These are phyloP conservation scores for Ogataea nakhonphanomensis DNA, from an alignment of 805 yeast species.

Conservation along the genomic window DNA sequence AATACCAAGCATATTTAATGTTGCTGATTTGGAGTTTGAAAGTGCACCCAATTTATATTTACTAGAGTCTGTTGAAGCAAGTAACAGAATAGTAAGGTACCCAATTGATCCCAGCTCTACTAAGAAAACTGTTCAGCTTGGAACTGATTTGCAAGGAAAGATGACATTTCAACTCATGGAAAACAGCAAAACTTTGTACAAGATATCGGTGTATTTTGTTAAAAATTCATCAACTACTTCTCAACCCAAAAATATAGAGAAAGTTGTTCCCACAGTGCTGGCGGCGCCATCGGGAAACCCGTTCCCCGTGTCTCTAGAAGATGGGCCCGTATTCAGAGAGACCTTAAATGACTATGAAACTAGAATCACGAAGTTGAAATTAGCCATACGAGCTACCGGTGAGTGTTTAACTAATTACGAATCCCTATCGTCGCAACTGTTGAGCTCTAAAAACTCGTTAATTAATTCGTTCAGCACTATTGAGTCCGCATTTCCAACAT, in stretches of 20 bases:
- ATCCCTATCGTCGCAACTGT: conserved; percentile 18
- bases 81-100: conserved; percentile 2
- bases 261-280: not conserved
- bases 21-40: not conserved
- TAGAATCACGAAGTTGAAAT: conserved; percentile 21
- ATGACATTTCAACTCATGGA: conserved; percentile 10
- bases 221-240: not conserved
- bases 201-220: conserved; percentile 6
- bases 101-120: not conserved
- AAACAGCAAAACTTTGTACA: conserved; percentile 4
- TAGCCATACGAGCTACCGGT: conserved; percentile 13
- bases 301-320: conserved; percentile 32
- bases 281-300: conserved; percentile 14
- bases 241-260: conserved; percentile 1
- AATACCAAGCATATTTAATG: conserved; percentile 4
- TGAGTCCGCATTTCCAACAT: conserved; percentile 12
- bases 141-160: conserved; percentile 7
- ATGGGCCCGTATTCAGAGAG: conserved; percentile 36
- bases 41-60: conserved; percentile 1
- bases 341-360: conserved; percentile 28
- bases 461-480: conserved; percentile 11
- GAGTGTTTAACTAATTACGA: conserved; percentile 21
- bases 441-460: conserved; percentile 10
- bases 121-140: not conserved
- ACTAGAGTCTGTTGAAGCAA: conserved; percentile 4